phyloP scores from a whole-genome alignment of 306 rosid species.

The Pyrus communis region DNA sequence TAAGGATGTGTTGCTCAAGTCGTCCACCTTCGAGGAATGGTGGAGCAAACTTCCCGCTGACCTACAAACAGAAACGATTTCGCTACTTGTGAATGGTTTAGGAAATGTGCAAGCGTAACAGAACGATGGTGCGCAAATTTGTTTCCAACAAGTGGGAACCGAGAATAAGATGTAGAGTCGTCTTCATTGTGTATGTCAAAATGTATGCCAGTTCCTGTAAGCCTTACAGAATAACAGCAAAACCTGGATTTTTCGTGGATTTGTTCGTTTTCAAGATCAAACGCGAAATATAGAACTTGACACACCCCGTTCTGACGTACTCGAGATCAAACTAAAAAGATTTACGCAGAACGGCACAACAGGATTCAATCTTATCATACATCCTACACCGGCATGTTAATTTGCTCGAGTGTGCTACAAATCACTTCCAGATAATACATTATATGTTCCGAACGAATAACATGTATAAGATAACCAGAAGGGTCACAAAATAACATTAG shows the following conservation, averaged over 20 bases:
- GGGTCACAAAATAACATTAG: neutral
- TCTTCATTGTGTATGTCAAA: too few species aligned
- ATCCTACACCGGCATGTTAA: neutral
- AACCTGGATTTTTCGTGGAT: neutral
- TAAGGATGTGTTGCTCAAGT: slow-evolving; percentile 34
- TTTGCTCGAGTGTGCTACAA: neutral
- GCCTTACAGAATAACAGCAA: neutral
- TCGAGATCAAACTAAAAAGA: neutral
- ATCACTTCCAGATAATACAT: neutral
- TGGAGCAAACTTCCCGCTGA: slow-evolving; percentile 37
- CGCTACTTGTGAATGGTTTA: slow-evolving; percentile 14
- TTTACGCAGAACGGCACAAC: neutral
- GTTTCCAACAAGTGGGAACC: too few species aligned
- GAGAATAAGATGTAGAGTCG: neutral
- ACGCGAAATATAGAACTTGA: neutral
- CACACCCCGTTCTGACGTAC: neutral
- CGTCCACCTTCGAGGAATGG: slow-evolving; percentile 40
- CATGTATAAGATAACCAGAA: too few species aligned
- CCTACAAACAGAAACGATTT: slow-evolving; percentile 3
- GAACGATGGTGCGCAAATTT: too few species aligned
- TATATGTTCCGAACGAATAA: neutral
- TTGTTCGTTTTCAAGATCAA: neutral
- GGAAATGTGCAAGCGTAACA: neutral
- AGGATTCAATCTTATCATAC: neutral
- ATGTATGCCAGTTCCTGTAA: too few species aligned